phyloP scores from a whole-genome alignment of 192 early-diverging fungal species.

The Allomyces macrogynus region DNA sequence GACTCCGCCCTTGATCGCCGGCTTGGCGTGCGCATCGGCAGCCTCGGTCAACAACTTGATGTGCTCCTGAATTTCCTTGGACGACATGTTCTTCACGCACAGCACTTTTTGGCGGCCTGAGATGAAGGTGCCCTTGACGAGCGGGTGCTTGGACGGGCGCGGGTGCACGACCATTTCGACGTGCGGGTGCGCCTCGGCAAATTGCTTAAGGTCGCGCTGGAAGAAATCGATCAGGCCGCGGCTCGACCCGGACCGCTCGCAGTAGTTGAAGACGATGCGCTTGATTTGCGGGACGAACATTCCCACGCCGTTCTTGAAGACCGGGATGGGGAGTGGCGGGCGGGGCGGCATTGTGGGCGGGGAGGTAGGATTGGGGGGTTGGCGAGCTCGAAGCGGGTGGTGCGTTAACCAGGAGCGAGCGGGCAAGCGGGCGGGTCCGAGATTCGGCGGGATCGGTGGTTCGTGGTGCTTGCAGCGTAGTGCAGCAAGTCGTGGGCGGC shows the following conservation, averaged over 20 bases:
- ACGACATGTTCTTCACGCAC: constrained; percentile 38
- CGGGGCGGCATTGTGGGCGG: no score
- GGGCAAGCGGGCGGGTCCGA: no score
- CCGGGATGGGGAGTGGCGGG: neutral
- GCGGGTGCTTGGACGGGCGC: constrained; percentile 48
- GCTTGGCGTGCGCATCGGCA: constrained; percentile 34
- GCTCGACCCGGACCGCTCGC: constrained; percentile 60
- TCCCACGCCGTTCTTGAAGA: constrained; percentile 40
- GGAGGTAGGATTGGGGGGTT: no score
- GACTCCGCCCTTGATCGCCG: constrained; percentile 43
- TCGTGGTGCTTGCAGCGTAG: no score
- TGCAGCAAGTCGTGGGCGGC: no score
- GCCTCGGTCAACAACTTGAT: constrained; percentile 41
- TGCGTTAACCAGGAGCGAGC: no score
- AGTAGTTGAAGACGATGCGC: constrained; percentile 62
- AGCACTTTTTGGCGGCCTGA: constrained; percentile 29
- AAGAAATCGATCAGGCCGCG: constrained; percentile 53
- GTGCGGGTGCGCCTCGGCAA: constrained; percentile 51
- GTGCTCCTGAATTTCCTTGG: constrained; percentile 36
- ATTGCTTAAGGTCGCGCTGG: constrained; percentile 32
- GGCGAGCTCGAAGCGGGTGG: no score
- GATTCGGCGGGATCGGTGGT: no score
- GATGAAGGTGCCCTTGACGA: constrained; percentile 40
- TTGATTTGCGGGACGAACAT: constrained; percentile 54
- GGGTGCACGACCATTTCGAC: constrained; percentile 58